Percentiles rank a stretch among this genome's conserved stretches.
Evolutionary conservation across 2,329 filamentous ascomycete genomes (phyloP).

Genomic region (Aureobasidium vineae): DNA sequence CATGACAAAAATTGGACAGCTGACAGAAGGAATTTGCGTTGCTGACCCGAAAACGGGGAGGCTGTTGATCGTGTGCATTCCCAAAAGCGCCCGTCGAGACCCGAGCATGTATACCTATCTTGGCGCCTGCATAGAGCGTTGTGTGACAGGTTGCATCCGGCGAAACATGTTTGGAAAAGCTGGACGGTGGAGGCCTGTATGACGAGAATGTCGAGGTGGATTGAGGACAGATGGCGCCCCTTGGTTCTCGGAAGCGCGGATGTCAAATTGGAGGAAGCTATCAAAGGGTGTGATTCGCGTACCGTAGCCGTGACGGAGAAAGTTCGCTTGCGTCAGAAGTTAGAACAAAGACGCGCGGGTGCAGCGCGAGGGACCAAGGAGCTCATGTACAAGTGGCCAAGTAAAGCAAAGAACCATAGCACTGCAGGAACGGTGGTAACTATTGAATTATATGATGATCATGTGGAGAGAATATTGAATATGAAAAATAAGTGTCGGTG

Average conservation of each 20-base stretch:
- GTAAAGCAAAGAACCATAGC: not conserved
- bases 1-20: not conserved
- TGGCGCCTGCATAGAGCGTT: constrained; percentile 2
- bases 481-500: not conserved
- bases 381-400: constrained; percentile 4
- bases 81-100: constrained; percentile 1
- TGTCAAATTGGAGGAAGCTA: constrained; percentile 24
- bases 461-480: not conserved
- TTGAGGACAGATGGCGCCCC: constrained; percentile 20
- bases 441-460: not conserved
- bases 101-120: constrained; percentile 13
- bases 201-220: constrained; percentile 2
- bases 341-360: constrained; percentile 24
- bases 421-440: not conserved
- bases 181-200: constrained; percentile 1
- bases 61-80: constrained; percentile 15
- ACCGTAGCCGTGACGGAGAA: constrained; percentile 15
- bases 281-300: constrained; percentile 12
- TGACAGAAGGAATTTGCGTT: constrained; percentile 19
- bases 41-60: constrained; percentile 21
- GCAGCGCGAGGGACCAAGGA: constrained; percentile 7
- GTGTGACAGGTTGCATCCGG: constrained; percentile 10
- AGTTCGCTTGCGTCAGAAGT: constrained; percentile 23
- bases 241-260: constrained; percentile 23
- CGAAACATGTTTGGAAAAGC: constrained; percentile 1